These are phyloP conservation scores for Zygoascus sp. DNA, from an alignment of 1,139 yeast genomes.

Conservation along the genomic window DNA sequence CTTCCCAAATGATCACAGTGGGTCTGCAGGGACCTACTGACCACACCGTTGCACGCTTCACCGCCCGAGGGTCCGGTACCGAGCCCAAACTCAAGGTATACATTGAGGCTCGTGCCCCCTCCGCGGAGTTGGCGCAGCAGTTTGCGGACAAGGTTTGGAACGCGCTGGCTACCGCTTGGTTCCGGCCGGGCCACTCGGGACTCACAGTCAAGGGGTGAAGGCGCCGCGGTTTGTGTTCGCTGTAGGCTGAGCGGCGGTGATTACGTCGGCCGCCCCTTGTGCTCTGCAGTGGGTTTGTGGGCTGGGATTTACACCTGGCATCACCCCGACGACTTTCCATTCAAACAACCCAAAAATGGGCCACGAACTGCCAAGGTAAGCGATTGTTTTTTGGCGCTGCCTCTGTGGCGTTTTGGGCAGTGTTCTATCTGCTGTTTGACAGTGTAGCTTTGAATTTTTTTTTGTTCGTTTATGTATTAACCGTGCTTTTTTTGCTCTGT, in stretches of 20 bases:
- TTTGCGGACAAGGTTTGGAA: constrained; percentile 71
- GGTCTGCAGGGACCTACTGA: constrained; percentile 27
- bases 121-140: constrained; percentile 44
- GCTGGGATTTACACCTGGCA: constrained; percentile 2
- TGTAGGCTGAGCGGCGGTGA: too few species aligned
- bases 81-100: constrained; percentile 93
- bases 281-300: too few species aligned
- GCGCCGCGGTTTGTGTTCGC: neutral
- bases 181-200: constrained; percentile 5
- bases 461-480: neutral
- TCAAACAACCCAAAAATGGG: constrained; percentile 3
- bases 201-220: neutral
- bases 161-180: constrained; percentile 33
- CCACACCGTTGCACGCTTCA: constrained; percentile 49
- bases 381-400: neutral
- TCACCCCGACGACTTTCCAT: neutral
- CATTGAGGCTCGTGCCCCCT: constrained; percentile 63
- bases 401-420: too few species aligned
- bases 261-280: too few species aligned
- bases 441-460: too few species aligned
- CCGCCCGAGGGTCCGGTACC: constrained; percentile 93
- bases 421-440: too few species aligned
- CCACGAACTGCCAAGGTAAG: constrained; percentile 13
- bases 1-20: constrained; percentile 84
- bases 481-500: neutral